Conservation (phyloP, 1,139 yeast genomes). For the Entelexis paramagnoliae region DNA sequence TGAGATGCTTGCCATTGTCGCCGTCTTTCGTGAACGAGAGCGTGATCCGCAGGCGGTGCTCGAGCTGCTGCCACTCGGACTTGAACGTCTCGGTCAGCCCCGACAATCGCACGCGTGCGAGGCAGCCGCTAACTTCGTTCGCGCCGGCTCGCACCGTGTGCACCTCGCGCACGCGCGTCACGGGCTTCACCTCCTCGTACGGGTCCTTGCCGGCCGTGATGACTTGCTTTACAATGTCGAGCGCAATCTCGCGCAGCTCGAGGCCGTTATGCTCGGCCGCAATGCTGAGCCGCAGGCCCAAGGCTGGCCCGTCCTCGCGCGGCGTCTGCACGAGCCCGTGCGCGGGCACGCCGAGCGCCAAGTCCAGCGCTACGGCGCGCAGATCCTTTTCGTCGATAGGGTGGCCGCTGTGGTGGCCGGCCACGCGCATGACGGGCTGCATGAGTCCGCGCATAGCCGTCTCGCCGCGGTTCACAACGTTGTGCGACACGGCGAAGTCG, state of each 20-base stretch:
- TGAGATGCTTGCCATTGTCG: background rate
- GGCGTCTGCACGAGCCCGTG: conserved; percentile 3
- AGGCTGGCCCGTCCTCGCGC: background rate
- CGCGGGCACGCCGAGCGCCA: background rate
- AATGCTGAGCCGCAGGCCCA: background rate
- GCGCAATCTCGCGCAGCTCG: background rate
- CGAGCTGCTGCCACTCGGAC: conserved; percentile 16
- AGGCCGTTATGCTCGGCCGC: background rate
- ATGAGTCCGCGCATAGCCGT: background rate
- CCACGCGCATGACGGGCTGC: background rate
- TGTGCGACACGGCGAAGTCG: background rate
- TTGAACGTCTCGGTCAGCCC: conserved; percentile 13
- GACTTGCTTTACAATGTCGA: conserved; percentile 4
- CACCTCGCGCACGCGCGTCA: background rate
- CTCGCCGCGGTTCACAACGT: background rate
- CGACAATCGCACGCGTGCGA: background rate
- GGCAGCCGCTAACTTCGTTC: background rate
- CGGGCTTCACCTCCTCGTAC: background rate
- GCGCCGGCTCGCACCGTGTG: background rate
- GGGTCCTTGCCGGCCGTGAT: conserved; percentile 7
- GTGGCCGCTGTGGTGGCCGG: background rate
- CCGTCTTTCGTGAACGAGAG: background rate
- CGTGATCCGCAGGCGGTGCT: conserved; percentile 8
- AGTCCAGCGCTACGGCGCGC: background rate
- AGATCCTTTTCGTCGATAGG: no score